A percentile compares a stretch with the other conserved stretches of the same genome.
Evolutionary conservation across 139 green algal genomes (phyloP).

Genomic region (Nannochloris sp.): DNA sequence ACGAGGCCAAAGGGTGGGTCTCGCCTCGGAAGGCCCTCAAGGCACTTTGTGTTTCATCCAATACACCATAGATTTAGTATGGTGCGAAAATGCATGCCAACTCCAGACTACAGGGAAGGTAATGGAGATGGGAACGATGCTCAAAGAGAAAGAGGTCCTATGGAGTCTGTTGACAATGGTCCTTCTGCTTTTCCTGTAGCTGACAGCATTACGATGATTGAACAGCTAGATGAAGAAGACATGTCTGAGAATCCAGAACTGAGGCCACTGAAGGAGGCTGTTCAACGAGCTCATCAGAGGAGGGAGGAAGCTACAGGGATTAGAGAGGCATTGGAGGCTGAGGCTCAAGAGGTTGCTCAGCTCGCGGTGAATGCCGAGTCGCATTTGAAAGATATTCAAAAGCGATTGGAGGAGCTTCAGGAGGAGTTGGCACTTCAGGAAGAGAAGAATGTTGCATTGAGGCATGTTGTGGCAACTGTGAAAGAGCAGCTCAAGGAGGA

Average conservation of each 20-base stretch:
- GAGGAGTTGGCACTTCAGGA: slow-evolving; percentile 6
- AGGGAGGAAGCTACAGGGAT: slow-evolving; percentile 24
- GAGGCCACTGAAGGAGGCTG: slow-evolving; percentile 38
- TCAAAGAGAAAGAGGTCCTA: too few relatives aligned
- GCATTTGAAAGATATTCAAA: not conserved
- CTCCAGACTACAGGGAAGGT: too few relatives aligned
- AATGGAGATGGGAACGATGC: too few relatives aligned
- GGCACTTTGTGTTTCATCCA: too few relatives aligned
- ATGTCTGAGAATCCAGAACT: slow-evolving; percentile 37
- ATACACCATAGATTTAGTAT: too few relatives aligned
- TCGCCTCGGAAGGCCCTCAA: too few relatives aligned
- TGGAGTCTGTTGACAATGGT: not conserved
- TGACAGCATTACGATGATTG: not conserved
- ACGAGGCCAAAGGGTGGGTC: too few relatives aligned
- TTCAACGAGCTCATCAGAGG: slow-evolving; percentile 24
- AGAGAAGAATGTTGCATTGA: not conserved
- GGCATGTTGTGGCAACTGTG: not conserved
- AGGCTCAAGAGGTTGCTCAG: slow-evolving; percentile 48
- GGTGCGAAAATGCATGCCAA: too few relatives aligned
- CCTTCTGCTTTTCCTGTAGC: not conserved
- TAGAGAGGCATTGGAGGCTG: slow-evolving; percentile 40
- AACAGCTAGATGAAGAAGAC: slow-evolving; percentile 4
- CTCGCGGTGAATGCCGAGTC: slow-evolving; percentile 44
- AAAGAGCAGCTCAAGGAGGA: too few relatives aligned
- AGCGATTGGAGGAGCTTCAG: slow-evolving; percentile 7